Conservation (phyloP, 2,329 filamentous ascomycete genomes). For the Xylariaceae sp. region DNA sequence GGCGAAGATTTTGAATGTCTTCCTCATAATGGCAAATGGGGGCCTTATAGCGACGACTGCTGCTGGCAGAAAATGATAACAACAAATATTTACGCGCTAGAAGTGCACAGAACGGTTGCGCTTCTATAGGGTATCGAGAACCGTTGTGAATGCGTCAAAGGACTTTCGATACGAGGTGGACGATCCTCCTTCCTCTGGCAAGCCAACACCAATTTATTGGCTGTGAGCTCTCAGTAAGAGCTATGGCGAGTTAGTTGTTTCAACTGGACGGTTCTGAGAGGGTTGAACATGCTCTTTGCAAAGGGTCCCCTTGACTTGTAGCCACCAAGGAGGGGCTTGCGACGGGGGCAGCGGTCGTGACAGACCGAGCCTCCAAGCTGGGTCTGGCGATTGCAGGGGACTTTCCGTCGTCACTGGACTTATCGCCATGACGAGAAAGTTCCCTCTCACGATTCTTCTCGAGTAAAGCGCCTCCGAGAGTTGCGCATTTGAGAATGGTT, state of each 20-base stretch:
- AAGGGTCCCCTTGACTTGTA: slow-evolving; percentile 57
- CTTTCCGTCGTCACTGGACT: slow-evolving; percentile 42
- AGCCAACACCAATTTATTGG: slow-evolving; percentile 25
- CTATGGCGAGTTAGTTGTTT: slow-evolving; percentile 31
- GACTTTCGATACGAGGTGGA: background rate
- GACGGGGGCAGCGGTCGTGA: slow-evolving; percentile 65
- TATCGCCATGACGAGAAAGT: slow-evolving; percentile 50
- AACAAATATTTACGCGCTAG: slow-evolving; percentile 15
- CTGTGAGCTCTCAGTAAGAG: slow-evolving; percentile 34
- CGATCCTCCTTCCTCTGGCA: background rate
- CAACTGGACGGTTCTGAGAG: slow-evolving; percentile 40
- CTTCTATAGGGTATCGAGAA: slow-evolving; percentile 23
- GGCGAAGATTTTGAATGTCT: slow-evolving; percentile 10
- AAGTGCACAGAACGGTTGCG: slow-evolving; percentile 5
- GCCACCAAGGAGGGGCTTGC: slow-evolving; percentile 60
- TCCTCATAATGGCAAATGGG: slow-evolving; percentile 25
- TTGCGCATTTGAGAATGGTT: slow-evolving; percentile 94
- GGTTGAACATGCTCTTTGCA: slow-evolving; percentile 50
- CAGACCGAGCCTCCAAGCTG: slow-evolving; percentile 54
- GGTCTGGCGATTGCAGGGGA: slow-evolving; percentile 28
- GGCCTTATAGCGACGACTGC: slow-evolving; percentile 18
- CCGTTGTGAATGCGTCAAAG: slow-evolving; percentile 10
- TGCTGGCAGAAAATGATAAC: slow-evolving; percentile 20
- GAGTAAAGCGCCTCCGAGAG: slow-evolving; percentile 77
- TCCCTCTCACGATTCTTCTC: slow-evolving; percentile 70